These are phyloP conservation scores for Thalassiosira mediterranea DNA, from an alignment of 352 stramenopile genomes.

Conservation along the genomic window DNA sequence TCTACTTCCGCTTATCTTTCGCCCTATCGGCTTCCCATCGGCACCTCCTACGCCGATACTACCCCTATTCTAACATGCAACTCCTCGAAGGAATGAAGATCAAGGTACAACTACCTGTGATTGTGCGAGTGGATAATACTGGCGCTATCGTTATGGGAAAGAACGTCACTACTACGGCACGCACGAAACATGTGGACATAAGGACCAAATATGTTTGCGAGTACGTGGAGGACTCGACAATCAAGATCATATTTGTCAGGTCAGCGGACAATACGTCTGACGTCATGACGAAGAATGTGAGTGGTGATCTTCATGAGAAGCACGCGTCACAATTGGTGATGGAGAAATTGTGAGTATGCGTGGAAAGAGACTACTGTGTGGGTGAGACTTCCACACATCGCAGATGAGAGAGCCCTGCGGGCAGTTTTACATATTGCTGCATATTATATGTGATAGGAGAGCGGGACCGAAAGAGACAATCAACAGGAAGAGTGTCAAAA, in stretches of 20 bases:
- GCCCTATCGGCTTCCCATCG: no score
- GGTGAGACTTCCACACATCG: background rate
- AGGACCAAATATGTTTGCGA: conserved; percentile 27
- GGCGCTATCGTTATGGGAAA: conserved; percentile 35
- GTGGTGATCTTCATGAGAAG: background rate
- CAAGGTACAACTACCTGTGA: conserved; percentile 26
- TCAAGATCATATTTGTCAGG: conserved; percentile 32
- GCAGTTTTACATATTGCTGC: no score
- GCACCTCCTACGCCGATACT: no score
- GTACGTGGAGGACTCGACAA: conserved; percentile 7
- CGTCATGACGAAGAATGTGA: conserved; percentile 38
- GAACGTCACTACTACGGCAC: conserved; percentile 13
- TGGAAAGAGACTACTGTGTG: background rate
- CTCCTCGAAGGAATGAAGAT: conserved; percentile 26
- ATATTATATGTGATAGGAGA: no score
- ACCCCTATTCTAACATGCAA: background rate
- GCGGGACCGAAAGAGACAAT: background rate
- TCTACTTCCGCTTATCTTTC: no score
- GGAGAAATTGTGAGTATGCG: background rate
- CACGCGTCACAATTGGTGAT: background rate
- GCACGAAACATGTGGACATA: conserved; percentile 44
- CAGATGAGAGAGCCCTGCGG: background rate
- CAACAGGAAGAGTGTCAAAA: background rate
- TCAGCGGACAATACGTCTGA: conserved; percentile 20
- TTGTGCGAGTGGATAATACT: conserved; percentile 45